phyloP scores from a whole-genome alignment of 177 flowering plant genomes.

The Telopea speciosissima region DNA sequence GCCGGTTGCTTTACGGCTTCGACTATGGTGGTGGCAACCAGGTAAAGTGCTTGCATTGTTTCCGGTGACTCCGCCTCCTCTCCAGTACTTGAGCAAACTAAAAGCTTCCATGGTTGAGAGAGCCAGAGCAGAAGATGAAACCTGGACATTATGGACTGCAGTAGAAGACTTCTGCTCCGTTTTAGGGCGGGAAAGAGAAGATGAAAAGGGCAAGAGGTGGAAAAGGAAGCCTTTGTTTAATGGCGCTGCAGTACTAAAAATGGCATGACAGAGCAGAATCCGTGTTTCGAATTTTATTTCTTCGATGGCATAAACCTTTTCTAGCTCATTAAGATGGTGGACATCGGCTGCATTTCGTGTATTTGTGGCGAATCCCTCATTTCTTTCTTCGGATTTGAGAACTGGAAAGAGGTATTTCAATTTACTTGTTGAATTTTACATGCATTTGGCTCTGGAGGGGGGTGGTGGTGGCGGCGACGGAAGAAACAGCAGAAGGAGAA shows the following conservation, averaged over 20 bases:
- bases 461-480: too few species aligned
- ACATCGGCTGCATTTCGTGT: slow-evolving; percentile 10
- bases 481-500: too few species aligned
- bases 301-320: not conserved
- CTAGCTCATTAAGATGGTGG: not conserved
- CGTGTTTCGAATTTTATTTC: not conserved
- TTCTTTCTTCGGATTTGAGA: not conserved
- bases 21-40: slow-evolving; percentile 12
- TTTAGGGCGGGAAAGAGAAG: not conserved
- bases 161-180: too few species aligned
- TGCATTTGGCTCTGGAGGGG: not conserved
- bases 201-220: too few species aligned
- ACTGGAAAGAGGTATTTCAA: slow-evolving; percentile 9
- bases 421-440: not conserved
- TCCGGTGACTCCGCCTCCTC: slow-evolving; percentile 17
- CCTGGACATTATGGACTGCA: not conserved
- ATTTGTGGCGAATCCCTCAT: not conserved
- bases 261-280: slow-evolving; percentile 8
- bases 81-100: slow-evolving; percentile 68
- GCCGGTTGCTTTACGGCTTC: slow-evolving; percentile 15
- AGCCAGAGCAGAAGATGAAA: slow-evolving; percentile 37
- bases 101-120: slow-evolving; percentile 76
- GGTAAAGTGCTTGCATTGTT: not conserved
- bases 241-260: slow-evolving; percentile 1
- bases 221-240: not conserved